These are phyloP conservation scores for Leccinum rimulosum DNA, from an alignment of 768 basidiomycete species.

Conservation along the genomic window DNA sequence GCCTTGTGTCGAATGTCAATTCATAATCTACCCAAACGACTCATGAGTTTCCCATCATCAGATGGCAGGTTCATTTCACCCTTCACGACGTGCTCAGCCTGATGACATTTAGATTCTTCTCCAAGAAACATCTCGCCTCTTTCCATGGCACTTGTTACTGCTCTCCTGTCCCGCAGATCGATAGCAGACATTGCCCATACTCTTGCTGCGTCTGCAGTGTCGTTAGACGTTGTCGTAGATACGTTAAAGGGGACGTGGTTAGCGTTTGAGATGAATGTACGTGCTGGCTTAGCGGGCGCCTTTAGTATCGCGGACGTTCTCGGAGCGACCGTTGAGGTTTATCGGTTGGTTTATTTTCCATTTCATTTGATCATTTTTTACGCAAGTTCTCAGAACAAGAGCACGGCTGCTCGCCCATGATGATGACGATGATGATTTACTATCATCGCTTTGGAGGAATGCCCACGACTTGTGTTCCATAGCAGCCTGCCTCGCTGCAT, in stretches of 20 bases:
- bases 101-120: constrained; percentile 29
- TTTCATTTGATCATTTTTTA: constrained; percentile 5
- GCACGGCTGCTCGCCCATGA: constrained; percentile 24
- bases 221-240: constrained; percentile 43
- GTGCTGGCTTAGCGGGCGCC: constrained; percentile 38
- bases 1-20: constrained; percentile 45
- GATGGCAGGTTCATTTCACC: constrained; percentile 16
- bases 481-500: constrained; percentile 56
- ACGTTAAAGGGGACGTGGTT: constrained; percentile 46
- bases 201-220: constrained; percentile 42
- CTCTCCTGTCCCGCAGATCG: constrained; percentile 52
- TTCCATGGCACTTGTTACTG: constrained; percentile 30
- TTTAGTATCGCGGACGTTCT: constrained; percentile 49
- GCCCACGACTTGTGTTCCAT: constrained; percentile 68
- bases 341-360: constrained; percentile 24
- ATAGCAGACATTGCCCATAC: constrained; percentile 59
- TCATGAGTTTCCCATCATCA: constrained; percentile 6
- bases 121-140: constrained; percentile 23
- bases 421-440: constrained; percentile 37
- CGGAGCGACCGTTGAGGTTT: constrained; percentile 42
- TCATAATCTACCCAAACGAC: constrained; percentile 43
- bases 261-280: constrained; percentile 42
- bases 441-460: constrained; percentile 53
- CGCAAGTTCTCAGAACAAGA: constrained; percentile 30
- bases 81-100: constrained; percentile 10